Evolutionary conservation across 2,329 filamentous ascomycete species (phyloP).

Genomic region (Botrytis paeoniae): DNA sequence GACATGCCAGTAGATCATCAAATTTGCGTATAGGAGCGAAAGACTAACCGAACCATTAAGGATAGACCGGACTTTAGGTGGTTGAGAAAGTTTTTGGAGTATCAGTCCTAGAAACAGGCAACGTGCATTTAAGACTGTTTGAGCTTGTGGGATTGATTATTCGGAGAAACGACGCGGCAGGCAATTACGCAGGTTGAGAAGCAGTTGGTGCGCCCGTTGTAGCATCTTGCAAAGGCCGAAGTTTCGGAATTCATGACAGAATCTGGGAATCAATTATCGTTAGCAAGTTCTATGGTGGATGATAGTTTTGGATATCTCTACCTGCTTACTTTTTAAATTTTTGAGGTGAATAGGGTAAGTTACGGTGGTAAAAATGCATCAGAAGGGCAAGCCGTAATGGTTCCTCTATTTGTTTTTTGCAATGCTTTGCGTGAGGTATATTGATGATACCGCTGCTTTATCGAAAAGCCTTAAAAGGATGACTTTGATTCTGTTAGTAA

Average conservation of each 20-base stretch:
- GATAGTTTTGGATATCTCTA: not conserved
- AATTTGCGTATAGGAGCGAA: not conserved
- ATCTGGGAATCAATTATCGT: not conserved
- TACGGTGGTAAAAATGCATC: not conserved
- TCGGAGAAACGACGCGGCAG: not conserved
- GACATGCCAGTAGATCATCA: not conserved
- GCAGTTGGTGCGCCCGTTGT: not conserved
- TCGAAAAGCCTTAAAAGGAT: not conserved
- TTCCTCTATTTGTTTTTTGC: not conserved
- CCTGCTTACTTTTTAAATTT: accelerated
- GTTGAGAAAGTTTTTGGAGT: not conserved
- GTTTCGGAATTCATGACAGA: not conserved
- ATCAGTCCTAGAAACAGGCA: too few relatives aligned
- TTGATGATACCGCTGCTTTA: not conserved
- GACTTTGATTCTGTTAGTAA: not conserved
- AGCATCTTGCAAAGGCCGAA: not conserved
- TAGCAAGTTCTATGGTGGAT: not conserved
- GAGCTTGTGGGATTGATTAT: too few relatives aligned
- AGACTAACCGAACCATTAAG: not conserved
- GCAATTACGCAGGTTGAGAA: not conserved
- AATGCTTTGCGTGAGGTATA: not conserved
- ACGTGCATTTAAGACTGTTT: too few relatives aligned
- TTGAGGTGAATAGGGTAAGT: not conserved
- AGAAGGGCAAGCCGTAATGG: not conserved
- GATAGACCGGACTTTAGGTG: not conserved